Base-by-base conservation (phyloP, 495 filamentous ascomycete genomes). In the Aspergillus coremiiformis region DNA sequence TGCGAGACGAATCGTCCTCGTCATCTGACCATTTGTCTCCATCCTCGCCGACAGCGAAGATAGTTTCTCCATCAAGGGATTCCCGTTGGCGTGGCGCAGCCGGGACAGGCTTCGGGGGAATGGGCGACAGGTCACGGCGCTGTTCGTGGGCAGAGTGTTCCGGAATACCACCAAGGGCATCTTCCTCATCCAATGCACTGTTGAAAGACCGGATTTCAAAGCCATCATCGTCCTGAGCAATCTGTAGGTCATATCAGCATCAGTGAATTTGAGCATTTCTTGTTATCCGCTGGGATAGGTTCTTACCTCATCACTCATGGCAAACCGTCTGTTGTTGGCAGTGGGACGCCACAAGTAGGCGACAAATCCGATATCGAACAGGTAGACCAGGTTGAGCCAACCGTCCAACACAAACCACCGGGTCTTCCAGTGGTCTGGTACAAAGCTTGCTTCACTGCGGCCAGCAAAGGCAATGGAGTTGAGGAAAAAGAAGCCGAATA, bases 271-370 rank as follows among this genome's bases (percentile, higher is more conserved):
- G 5, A 14, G 0, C 21, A 17, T 39, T 15, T 37, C 12, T 19
- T 19, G 27, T 17, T n/a, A 33, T 19, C 3, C 3, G 9, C 6
- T 29, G 37, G 29, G 1, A 21, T 21, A 6, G 9, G 20, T 42
- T 23, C 71, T 60, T 75, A 84, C 83, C 82, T 98, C 93, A 60
- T 99, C 93, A 70, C 87, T 92, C 93, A 99, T 99, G 27, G 93
- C 93, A 63, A 99, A 99, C 52, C 93, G 81, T 59, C 92, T 78
- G 72, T 99, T 99, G 68, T 99, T 97, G 33, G 84, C 91, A 20
- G 93, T 96, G 24, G 93, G 93, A 47, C 93, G 78, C 93, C 93
- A 99, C 30, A 99, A 76, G 60, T 97, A 99, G n/a, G 92, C 89
- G 43, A 99, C 80, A 67, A 89, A 95, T 35, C 79, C 79, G 20